These are phyloP conservation scores for Grosmannia clavigera DNA, from an alignment of 2,329 filamentous ascomycete genomes.

Conservation along the genomic window DNA sequence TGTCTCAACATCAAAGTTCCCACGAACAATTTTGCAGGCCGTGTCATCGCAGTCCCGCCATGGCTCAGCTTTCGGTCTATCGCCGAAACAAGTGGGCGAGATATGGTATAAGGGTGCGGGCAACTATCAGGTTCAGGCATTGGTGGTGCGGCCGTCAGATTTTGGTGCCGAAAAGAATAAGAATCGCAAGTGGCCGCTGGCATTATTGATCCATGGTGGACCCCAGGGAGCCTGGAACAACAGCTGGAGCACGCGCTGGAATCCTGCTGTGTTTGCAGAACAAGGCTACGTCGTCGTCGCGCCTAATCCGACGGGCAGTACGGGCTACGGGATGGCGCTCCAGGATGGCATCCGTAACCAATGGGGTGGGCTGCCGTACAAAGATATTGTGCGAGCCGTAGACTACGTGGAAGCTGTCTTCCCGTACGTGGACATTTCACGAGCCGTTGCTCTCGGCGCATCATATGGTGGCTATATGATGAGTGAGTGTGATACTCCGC, in stretches of 20 bases:
- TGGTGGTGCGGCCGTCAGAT: conserved; percentile 52
- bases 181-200: conserved; percentile 55
- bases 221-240: conserved; percentile 68
- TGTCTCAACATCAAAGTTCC: background rate
- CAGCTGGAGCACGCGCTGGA: conserved; percentile 74
- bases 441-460: conserved; percentile 62
- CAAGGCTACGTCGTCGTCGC: conserved; percentile 75
- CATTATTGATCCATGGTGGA: conserved; percentile 72
- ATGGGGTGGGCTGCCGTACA: conserved; percentile 78
- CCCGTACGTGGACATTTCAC: conserved; percentile 53
- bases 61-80: conserved; percentile 55
- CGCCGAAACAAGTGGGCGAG: conserved; percentile 48
- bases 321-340: conserved; percentile 68
- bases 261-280: conserved; percentile 74
- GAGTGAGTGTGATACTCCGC: conserved; percentile 28
- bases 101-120: conserved; percentile 58
- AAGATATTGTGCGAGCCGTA: conserved; percentile 68
- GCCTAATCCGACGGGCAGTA: conserved; percentile 74
- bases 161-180: conserved; percentile 49
- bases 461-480: conserved; percentile 69
- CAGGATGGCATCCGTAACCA: conserved; percentile 64
- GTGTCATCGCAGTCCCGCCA: conserved; percentile 54
- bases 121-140: conserved; percentile 55
- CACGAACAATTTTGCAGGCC: conserved; percentile 14
- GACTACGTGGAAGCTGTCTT: conserved; percentile 58